phyloP scores from a whole-genome alignment of 1,284 basidiomycete genomes.

The Stereum hirsutum region DNA sequence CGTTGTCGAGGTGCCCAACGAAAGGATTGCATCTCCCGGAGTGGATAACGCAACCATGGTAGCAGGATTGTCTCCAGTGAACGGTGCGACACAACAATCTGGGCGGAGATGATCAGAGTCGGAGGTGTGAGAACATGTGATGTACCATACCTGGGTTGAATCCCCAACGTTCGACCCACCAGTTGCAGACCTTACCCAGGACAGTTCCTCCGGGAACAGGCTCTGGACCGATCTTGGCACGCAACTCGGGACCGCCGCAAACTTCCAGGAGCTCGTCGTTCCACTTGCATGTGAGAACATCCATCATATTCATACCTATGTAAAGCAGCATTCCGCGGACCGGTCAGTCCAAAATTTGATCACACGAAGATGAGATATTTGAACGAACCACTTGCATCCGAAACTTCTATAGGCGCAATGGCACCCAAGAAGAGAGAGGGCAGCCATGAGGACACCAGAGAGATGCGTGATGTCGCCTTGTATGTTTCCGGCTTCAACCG shows the following conservation, averaged over 20 bases:
- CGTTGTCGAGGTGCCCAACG: slow-evolving; percentile 88
- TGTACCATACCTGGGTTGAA: slow-evolving; percentile 46
- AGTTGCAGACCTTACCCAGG: slow-evolving; percentile 57
- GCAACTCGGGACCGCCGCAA: slow-evolving; percentile 58
- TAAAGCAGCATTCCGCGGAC: too few relatives aligned
- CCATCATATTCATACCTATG: slow-evolving; percentile 89
- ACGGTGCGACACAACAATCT: slow-evolving; percentile 78
- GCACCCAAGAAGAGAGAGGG: slow-evolving; percentile 69
- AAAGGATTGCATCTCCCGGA: slow-evolving; percentile 84
- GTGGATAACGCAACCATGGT: slow-evolving; percentile 73
- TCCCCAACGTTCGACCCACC: slow-evolving; percentile 74
- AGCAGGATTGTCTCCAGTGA: slow-evolving; percentile 90
- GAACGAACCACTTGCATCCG: slow-evolving; percentile 87
- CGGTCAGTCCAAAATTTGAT: too few relatives aligned
- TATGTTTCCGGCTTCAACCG: slow-evolving; percentile 54
- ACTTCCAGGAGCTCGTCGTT: slow-evolving; percentile 49
- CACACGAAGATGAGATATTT: too few relatives aligned
- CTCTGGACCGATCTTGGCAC: slow-evolving; percentile 72
- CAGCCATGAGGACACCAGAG: slow-evolving; percentile 78
- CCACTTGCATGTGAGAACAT: slow-evolving; percentile 65
- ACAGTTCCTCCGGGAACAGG: slow-evolving; percentile 63
- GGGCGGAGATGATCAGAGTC: slow-evolving; percentile 4
- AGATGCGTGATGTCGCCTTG: slow-evolving; percentile 59
- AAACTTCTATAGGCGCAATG: slow-evolving; percentile 65
- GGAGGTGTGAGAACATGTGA: background rate